Conservation (phyloP, 108 stramenopile genomes). For the Asterionellopsis glacialis region DNA sequence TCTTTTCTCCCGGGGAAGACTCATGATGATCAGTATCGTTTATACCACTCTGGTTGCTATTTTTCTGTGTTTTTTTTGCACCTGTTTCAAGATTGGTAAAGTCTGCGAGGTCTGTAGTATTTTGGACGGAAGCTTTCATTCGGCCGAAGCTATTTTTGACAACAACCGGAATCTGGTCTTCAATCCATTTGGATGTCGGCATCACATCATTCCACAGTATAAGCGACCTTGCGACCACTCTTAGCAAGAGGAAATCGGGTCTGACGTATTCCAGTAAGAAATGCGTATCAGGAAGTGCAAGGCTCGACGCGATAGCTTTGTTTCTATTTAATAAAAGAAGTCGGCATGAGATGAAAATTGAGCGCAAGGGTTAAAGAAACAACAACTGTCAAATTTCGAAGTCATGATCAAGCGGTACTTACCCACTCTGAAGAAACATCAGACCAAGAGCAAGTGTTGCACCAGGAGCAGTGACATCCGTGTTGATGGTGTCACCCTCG, state of each 20-base stretch:
- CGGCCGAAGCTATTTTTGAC: constrained; percentile 48
- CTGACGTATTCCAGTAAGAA: constrained; percentile 90
- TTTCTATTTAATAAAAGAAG: constrained; percentile 22
- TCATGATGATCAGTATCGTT: background rate
- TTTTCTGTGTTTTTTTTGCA: background rate
- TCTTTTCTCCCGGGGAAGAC: background rate
- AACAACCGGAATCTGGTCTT: constrained; percentile 73
- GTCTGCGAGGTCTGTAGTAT: constrained; percentile 1
- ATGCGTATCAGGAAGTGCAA: constrained; percentile 88
- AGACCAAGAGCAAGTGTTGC: constrained; percentile 91
- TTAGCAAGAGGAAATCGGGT: constrained; percentile 89
- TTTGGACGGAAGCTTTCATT: constrained; percentile 45
- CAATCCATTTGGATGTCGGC: constrained; percentile 78
- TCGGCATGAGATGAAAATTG: constrained; percentile 1
- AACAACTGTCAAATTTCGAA: background rate
- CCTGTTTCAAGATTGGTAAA: background rate
- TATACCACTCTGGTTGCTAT: background rate
- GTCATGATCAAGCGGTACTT: constrained; percentile 6
- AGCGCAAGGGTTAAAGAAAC: background rate
- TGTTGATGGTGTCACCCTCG: constrained; percentile 88
- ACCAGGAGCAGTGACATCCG: constrained; percentile 93
- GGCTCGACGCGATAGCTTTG: constrained; percentile 63
- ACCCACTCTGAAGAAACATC: constrained; percentile 86
- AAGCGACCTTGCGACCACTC: constrained; percentile 86
- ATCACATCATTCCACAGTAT: constrained; percentile 91